These are phyloP conservation scores for Galium porrigens DNA, from an alignment of 305 asterid species.

Conservation along the genomic window DNA sequence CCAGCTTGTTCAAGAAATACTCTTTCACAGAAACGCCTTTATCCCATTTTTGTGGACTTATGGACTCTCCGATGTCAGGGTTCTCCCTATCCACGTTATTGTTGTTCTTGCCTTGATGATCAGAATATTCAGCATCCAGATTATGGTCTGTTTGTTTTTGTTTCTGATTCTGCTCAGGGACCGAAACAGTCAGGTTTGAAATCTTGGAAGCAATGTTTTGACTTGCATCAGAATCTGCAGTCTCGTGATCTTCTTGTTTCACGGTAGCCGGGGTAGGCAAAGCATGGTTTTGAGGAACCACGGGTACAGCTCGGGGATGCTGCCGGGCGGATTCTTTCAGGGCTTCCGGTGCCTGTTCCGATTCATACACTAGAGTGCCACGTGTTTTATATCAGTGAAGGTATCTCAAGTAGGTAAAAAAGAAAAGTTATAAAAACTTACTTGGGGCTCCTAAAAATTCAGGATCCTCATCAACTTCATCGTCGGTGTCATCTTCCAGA, in stretches of 20 bases:
- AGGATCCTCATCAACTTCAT: conserved; percentile 42
- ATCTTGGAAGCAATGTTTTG: conserved; percentile 39
- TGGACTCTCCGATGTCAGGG: conserved; percentile 17
- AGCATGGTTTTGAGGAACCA: conserved; percentile 41
- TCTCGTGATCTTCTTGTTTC: conserved; percentile 19
- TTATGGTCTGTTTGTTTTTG: background rate
- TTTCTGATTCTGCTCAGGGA: conserved; percentile 13
- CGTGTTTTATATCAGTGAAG: background rate
- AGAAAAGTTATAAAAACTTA: conserved; percentile 16
- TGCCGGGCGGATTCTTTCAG: conserved; percentile 62
- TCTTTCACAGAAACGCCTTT: conserved; percentile 79
- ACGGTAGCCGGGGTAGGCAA: conserved; percentile 30
- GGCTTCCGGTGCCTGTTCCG: conserved; percentile 61
- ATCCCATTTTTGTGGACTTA: conserved; percentile 45
- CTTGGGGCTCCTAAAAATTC: conserved; percentile 97
- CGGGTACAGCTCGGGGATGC: conserved; percentile 72
- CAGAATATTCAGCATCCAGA: conserved; percentile 5
- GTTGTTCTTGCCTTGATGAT: conserved; percentile 9
- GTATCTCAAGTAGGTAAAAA: background rate
- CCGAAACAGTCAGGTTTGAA: conserved; percentile 26
- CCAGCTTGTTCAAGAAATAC: conserved; percentile 62
- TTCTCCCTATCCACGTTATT: conserved; percentile 9
- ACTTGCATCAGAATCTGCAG: conserved; percentile 46
- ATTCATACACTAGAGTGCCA: conserved; percentile 59
- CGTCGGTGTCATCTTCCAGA: conserved; percentile 25